Conservation (phyloP, 139 green algal genomes). For the Chlamydomonas asymmetrica region DNA sequence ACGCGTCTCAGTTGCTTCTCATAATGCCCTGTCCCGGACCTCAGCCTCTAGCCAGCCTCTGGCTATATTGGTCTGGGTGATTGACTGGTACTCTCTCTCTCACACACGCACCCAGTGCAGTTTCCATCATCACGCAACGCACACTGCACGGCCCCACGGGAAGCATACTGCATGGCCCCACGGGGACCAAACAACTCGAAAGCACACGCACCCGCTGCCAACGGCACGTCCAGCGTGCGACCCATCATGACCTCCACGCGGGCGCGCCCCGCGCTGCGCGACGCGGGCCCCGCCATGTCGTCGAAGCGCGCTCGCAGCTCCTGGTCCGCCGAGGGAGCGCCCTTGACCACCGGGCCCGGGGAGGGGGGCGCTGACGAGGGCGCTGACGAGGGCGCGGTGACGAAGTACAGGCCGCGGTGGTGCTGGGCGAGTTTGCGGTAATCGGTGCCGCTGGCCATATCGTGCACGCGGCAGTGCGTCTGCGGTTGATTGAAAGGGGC, state of each 20-base stretch:
- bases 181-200: no score
- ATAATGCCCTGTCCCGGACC: no score
- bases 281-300: slow-evolving; percentile 32
- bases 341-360: neutral
- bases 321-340: neutral
- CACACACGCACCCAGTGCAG: no score
- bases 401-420: slow-evolving; percentile 82
- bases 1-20: no score
- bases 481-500: no score
- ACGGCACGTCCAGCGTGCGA: slow-evolving; percentile 66
- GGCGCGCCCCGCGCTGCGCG: neutral
- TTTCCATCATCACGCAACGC: no score
- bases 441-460: slow-evolving; percentile 86
- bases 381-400: slow-evolving; percentile 9
- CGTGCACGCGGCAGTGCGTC: slow-evolving; percentile 78
- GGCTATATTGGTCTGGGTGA: no score
- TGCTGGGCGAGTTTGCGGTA: slow-evolving; percentile 85
- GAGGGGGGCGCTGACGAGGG: neutral
- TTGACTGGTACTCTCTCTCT: no score
- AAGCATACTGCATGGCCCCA: no score
- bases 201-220: slow-evolving; percentile 54
- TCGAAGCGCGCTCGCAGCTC: slow-evolving; percentile 57
- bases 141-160: no score
- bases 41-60: no score
- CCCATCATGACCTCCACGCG: slow-evolving; percentile 82